Percentiles rank a stretch among this genome's conserved stretches.
phyloP scores from a whole-genome alignment of 179 eudicot species.

The Spergularia azorica region DNA sequence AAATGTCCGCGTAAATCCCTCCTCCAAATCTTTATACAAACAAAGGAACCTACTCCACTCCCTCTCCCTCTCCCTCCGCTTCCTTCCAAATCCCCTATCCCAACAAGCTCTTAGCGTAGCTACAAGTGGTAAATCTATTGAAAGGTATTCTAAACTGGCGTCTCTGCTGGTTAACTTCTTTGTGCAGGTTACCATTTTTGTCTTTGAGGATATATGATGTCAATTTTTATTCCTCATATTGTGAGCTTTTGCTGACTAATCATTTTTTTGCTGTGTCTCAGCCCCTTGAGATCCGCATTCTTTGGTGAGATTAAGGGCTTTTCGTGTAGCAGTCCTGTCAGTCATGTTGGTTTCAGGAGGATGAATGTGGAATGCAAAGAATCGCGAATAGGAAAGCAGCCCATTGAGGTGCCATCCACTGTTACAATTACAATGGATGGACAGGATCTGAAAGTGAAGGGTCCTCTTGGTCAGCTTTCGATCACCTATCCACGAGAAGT shows the following conservation, averaged over 20 bases:
- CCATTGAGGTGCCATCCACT: slow-evolving; percentile 78
- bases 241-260: neutral
- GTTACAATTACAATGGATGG: slow-evolving; percentile 73
- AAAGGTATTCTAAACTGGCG: neutral
- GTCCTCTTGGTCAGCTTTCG: slow-evolving; percentile 87
- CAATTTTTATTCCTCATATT: neutral
- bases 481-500: slow-evolving; percentile 86
- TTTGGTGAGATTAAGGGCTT: slow-evolving; percentile 54
- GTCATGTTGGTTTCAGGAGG: slow-evolving; percentile 45
- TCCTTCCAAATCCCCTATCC: too few species aligned
- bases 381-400: slow-evolving; percentile 94
- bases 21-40: too few species aligned
- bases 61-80: too few species aligned
- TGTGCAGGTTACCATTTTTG: neutral
- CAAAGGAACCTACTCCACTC: too few species aligned
- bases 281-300: slow-evolving; percentile 55
- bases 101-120: neutral
- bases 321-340: slow-evolving; percentile 35
- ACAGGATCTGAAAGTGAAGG: slow-evolving; percentile 74
- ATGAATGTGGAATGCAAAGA: slow-evolving; percentile 77
- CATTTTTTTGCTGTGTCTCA: slow-evolving; percentile 23
- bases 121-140: neutral
- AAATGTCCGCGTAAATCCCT: too few species aligned
- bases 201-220: neutral
- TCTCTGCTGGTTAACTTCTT: neutral